Base-by-base conservation (phyloP, 768 basidiomycete species). In the Trametes elegans region DNA sequence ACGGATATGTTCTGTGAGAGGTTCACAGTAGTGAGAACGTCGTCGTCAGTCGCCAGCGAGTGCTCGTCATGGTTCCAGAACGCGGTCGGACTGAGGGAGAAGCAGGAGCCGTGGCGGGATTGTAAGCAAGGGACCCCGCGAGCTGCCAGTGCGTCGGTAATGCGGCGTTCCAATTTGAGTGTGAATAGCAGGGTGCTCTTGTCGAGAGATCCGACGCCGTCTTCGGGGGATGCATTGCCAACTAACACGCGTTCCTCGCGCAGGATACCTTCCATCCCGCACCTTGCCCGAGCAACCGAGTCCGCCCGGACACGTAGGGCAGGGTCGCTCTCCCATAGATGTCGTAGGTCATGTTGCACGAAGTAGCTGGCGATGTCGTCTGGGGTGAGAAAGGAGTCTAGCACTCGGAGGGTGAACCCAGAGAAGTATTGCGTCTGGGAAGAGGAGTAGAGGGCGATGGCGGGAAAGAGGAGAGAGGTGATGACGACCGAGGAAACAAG, bases 401-500 rank as follows among this genome's bases (percentile, higher is more conserved):
- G 77, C n/a, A 88, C 78, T 43, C 74, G 76, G 26, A 77, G 75
- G 16, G 78, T 71, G 74, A 79, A 57, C 77, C 83, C 62, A 76
- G 78, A 46, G 76, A 87, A 69, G 51, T 71, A 70, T 40, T 81
- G 81, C 0, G 83, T 80, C 54, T 84, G 81, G 0, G 89, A 84
- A 1, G 88, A 86, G 21, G 84, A 84, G 68, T 93, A 93, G 53
- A 90, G 79, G 45, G 89, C 83, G 46, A 95, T 80, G 18, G 93
- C 93, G n/a, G 93, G 93, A 62, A 92, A 93, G 66, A 93, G 89
- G 51, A 95, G 81, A 16, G 88, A 88, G 51, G 91, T 88, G 66
- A 94, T 93, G 59, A 94, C 91, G 54, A 93, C 81, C 46, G 87
- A 83, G 19, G 89, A 93, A 57, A 93, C 85, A 61, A 95, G 80